These are phyloP conservation scores for Eucalyptus dawsonii DNA, from an alignment of 345 rosid species.

Conservation along the genomic window DNA sequence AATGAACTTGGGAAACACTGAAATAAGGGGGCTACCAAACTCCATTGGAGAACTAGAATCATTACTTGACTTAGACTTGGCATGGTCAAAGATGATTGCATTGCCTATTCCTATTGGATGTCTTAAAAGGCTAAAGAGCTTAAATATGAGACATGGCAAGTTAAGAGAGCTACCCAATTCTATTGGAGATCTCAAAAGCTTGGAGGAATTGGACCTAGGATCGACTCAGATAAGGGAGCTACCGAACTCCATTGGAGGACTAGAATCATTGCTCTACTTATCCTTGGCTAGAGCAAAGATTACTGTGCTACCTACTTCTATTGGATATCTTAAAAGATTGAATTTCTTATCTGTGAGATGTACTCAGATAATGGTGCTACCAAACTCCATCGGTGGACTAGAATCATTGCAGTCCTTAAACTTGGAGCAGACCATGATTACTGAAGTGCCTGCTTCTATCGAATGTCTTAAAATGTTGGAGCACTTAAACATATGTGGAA, in stretches of 20 bases:
- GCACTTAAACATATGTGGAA: rapidly evolving
- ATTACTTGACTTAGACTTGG: not conserved
- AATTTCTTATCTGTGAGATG: rapidly evolving
- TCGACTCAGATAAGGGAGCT: not conserved
- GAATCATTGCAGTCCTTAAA: too few relatives aligned
- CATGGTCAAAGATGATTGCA: not conserved
- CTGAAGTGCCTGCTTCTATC: too few relatives aligned
- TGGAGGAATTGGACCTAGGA: rapidly evolving
- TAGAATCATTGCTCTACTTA: not conserved
- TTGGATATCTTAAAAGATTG: not conserved
- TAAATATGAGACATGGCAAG: rapidly evolving
- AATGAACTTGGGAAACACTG: not conserved
- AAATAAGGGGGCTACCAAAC: not conserved
- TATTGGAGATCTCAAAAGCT: not conserved
- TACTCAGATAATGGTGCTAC: too few relatives aligned
- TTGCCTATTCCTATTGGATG: not conserved
- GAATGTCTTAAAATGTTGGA: not conserved
- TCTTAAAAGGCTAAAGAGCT: not conserved
- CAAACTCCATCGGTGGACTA: too few relatives aligned
- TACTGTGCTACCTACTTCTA: not conserved
- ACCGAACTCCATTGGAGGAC: not conserved
- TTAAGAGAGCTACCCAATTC: not conserved
- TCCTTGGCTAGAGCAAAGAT: rapidly evolving
- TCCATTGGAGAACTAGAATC: not conserved
- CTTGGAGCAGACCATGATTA: too few relatives aligned